phyloP scores from a whole-genome alignment of 2,329 filamentous ascomycete species.

The Penicillium thymicola region DNA sequence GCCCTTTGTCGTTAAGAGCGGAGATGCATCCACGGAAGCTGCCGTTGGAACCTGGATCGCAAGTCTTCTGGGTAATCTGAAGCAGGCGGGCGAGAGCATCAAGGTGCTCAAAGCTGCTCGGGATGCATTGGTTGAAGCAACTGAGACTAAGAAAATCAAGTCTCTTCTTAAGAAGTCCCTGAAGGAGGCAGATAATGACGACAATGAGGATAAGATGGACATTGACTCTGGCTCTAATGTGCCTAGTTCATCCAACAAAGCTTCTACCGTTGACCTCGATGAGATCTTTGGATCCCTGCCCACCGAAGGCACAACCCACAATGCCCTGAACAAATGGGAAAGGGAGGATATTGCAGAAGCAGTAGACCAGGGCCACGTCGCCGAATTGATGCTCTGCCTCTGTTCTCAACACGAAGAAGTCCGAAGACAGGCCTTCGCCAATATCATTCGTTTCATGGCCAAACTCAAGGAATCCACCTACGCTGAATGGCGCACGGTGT shows the following conservation, averaged over 20 bases:
- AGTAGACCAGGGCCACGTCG: conserved; percentile 71
- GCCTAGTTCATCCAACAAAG: conserved; percentile 6
- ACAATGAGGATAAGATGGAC: conserved; percentile 17
- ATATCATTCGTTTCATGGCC: conserved; percentile 44
- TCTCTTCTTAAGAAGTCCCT: conserved; percentile 38
- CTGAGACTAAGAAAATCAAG: conserved; percentile 36
- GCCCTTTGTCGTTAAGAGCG: conserved; percentile 60
- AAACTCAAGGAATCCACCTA: conserved; percentile 63
- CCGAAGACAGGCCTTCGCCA: conserved; percentile 64
- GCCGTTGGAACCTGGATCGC: conserved; percentile 59
- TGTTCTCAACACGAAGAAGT: conserved; percentile 72
- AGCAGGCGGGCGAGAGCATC: conserved; percentile 52
- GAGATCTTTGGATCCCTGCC: conserved; percentile 53
- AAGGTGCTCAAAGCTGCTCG: conserved; percentile 47
- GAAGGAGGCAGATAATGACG: conserved; percentile 28
- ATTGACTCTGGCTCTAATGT: conserved; percentile 13
- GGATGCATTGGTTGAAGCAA: conserved; percentile 43
- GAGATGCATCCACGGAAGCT: conserved; percentile 43
- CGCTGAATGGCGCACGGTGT: conserved; percentile 72
- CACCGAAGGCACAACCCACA: conserved; percentile 41
- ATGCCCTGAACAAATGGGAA: conserved; percentile 60
- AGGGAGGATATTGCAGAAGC: conserved; percentile 75
- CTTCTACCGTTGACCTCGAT: conserved; percentile 46
- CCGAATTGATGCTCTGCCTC: conserved; percentile 69
- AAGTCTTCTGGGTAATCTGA: conserved; percentile 54